Evolutionary conservation across 805 yeast species (phyloP).

Genomic region (Candida suzukii): DNA sequence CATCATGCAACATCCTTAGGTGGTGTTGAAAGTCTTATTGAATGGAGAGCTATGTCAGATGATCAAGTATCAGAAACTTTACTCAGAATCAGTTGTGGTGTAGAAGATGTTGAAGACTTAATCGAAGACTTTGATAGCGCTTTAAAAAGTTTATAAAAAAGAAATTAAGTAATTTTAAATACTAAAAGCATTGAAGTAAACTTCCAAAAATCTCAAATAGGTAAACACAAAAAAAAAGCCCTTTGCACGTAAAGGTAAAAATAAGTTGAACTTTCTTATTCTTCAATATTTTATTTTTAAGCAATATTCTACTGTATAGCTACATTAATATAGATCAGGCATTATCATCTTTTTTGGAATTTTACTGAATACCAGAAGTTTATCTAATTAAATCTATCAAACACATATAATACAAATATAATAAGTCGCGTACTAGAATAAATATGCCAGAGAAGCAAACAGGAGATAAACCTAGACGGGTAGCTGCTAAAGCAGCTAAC

Average conservation of each 20-base stretch:
- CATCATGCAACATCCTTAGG: slow-evolving; percentile 93
- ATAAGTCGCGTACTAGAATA: too few relatives aligned
- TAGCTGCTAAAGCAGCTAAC: slow-evolving; percentile 5
- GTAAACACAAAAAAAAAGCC: too few relatives aligned
- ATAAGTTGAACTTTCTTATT: too few relatives aligned
- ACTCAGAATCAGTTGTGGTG: slow-evolving; percentile 73
- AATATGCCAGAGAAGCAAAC: too few relatives aligned
- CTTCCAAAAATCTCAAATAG: neutral
- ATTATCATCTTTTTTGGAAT: too few relatives aligned
- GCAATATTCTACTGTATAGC: too few relatives aligned
- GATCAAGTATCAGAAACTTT: slow-evolving; percentile 45
- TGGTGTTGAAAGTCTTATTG: slow-evolving; percentile 85
- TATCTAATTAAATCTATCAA: too few relatives aligned
- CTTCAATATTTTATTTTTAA: too few relatives aligned
- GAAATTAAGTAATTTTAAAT: neutral
- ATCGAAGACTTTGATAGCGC: slow-evolving; percentile 68
- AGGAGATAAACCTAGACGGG: slow-evolving; percentile 6
- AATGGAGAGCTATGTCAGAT: slow-evolving; percentile 82
- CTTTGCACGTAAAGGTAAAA: too few relatives aligned
- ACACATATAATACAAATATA: too few relatives aligned
- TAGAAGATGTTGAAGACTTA: slow-evolving; percentile 71
- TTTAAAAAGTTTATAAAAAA: slow-evolving; percentile 18
- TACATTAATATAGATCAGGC: too few relatives aligned
- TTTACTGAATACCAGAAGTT: too few relatives aligned
- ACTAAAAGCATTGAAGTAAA: neutral